Conservation (phyloP, 768 basidiomycete genomes). For the Suillus ampliporus region DNA sequence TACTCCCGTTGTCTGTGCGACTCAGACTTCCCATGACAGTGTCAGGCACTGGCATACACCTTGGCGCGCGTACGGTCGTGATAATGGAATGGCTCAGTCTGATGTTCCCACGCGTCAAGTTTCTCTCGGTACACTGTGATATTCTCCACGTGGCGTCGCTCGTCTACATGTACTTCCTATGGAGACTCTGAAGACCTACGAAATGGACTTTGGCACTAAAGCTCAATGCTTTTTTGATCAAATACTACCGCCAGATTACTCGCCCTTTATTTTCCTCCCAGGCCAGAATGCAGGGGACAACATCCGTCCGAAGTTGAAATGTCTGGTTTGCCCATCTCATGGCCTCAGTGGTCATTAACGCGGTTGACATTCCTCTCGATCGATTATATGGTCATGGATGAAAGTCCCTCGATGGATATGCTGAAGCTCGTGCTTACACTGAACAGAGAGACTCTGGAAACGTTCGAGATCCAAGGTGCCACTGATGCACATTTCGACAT, state of each 20-base stretch:
- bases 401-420: conserved; percentile 5
- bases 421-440: conserved; percentile 1
- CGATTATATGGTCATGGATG: neutral
- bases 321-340: conserved; percentile 1
- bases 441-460: conserved; percentile 12
- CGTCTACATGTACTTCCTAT: conserved; percentile 8
- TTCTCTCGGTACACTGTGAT: conserved; percentile 12
- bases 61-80: neutral
- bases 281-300: too few species aligned
- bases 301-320: conserved; percentile 7
- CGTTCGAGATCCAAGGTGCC: conserved; percentile 12
- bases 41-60: neutral
- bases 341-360: conserved; percentile 13
- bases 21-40: neutral
- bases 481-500: neutral
- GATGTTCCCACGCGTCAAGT: conserved; percentile 11
- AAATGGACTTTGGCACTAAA: neutral
- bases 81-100: conserved; percentile 8
- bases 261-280: neutral
- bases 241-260: neutral
- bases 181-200: conserved; percentile 13
- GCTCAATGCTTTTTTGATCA: neutral
- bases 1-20: conserved; percentile 11
- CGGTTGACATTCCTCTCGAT: conserved; percentile 15
- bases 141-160: neutral